Evolutionary conservation across 495 filamentous ascomycete species (phyloP).

Genomic region (Cetradonia linearis): DNA sequence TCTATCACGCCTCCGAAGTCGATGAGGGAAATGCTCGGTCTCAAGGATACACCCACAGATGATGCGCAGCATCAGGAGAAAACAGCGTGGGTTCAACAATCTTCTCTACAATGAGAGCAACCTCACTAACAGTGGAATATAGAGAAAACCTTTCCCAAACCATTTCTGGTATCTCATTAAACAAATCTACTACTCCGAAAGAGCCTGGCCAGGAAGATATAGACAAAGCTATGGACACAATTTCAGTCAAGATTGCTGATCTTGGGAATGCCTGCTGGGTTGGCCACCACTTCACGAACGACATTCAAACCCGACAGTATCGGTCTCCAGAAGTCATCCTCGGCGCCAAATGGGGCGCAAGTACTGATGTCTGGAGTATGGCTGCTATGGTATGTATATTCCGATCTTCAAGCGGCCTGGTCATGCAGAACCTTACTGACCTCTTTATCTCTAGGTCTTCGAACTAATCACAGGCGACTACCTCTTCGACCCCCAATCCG

Average conservation of each 20-base stretch:
- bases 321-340: slow-evolving; percentile 95
- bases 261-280: slow-evolving; percentile 98
- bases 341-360: slow-evolving; percentile 95
- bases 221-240: slow-evolving; percentile 51
- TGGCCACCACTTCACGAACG: slow-evolving; percentile 96
- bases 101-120: slow-evolving; percentile 11
- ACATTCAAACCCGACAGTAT: slow-evolving; percentile 98
- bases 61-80: slow-evolving; percentile 81
- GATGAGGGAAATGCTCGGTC: slow-evolving; percentile 50
- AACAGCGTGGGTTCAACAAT: slow-evolving; percentile 62
- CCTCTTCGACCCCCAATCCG: slow-evolving; percentile 96
- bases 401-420: neutral
- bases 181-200: slow-evolving; percentile 49
- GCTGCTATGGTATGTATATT: slow-evolving; percentile 73
- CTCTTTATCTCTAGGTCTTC: slow-evolving; percentile 56
- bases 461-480: slow-evolving; percentile 98
- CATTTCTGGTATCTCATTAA: slow-evolving; percentile 87
- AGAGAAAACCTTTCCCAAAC: slow-evolving; percentile 87
- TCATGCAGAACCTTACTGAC: neutral
- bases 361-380: slow-evolving; percentile 99
- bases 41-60: slow-evolving; percentile 49
- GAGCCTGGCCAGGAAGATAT: slow-evolving; percentile 41
- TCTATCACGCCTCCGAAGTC: slow-evolving; percentile 35
- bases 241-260: slow-evolving; percentile 98
- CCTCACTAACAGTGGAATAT: slow-evolving; percentile 5